phyloP scores from a whole-genome alignment of 345 rosid species.

The Sisymbrium altissimum region DNA sequence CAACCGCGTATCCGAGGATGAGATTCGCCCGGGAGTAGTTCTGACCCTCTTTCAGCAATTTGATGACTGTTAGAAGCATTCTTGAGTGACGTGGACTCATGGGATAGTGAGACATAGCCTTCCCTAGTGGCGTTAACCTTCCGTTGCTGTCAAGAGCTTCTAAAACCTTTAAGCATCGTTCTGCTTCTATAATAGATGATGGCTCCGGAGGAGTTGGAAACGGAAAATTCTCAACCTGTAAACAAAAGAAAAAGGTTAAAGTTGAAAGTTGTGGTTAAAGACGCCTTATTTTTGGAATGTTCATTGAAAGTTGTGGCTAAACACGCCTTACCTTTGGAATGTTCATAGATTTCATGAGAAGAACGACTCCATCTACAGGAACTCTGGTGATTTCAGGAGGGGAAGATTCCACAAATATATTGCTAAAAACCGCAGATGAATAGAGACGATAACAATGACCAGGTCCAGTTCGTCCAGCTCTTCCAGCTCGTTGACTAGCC shows the following conservation, averaged over 20 bases:
- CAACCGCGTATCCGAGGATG: conserved; percentile 71
- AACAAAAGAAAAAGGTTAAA: neutral
- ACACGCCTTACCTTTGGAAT: conserved; percentile 58
- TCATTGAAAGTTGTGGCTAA: neutral
- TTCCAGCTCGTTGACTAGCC: conserved; percentile 91
- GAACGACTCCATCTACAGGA: conserved; percentile 83
- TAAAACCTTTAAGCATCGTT: conserved; percentile 62
- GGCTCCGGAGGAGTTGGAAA: conserved; percentile 85
- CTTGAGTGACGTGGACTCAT: conserved; percentile 93
- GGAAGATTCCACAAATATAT: conserved; percentile 70
- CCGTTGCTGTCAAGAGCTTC: conserved; percentile 65
- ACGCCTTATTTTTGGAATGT: conserved; percentile 7
- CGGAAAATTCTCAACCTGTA: conserved; percentile 83
- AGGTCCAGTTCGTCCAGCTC: conserved; percentile 97
- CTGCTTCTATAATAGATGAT: conserved; percentile 64
- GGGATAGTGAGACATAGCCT: conserved; percentile 82
- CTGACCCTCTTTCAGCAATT: conserved; percentile 41
- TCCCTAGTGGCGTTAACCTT: conserved; percentile 69
- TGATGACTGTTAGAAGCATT: conserved; percentile 79
- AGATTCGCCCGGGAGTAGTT: conserved; percentile 53
- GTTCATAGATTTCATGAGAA: conserved; percentile 81
- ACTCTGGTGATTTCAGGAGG: conserved; percentile 78
- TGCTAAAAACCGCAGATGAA: conserved; percentile 71
- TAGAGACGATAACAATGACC: conserved; percentile 93
- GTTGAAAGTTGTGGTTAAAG: neutral